These are phyloP conservation scores for Acorus gramineus DNA, from an alignment of 106 monocot species.

Conservation along the genomic window DNA sequence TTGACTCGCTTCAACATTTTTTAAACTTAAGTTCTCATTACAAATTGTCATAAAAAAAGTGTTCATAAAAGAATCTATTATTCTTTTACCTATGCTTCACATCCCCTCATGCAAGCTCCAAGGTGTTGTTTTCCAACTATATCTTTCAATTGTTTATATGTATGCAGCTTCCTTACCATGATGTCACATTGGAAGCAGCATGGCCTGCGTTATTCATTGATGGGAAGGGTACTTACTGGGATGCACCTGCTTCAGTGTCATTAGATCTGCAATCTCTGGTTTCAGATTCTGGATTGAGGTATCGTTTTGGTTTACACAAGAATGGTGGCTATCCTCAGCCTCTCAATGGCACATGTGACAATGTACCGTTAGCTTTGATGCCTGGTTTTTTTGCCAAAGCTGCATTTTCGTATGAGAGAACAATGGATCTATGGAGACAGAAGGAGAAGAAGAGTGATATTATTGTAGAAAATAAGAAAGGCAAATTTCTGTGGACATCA, in stretches of 20 bases:
- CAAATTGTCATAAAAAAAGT: too few species aligned
- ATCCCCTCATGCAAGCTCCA: not conserved
- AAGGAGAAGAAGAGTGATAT: constrained; percentile 18
- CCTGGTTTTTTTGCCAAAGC: constrained; percentile 78
- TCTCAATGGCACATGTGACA: constrained; percentile 21
- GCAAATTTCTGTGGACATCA: constrained; percentile 26
- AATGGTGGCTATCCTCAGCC: constrained; percentile 52
- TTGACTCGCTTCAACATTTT: too few species aligned
- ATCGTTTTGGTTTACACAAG: constrained; percentile 67
- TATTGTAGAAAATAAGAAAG: constrained; percentile 14
- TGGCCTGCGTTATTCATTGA: constrained; percentile 62
- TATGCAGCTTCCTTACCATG: constrained; percentile 68
- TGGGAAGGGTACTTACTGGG: constrained; percentile 65
- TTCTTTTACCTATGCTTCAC: too few species aligned
- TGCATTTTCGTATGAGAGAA: constrained; percentile 73
- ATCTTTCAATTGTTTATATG: not conserved
- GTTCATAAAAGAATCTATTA: too few species aligned
- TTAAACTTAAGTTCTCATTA: too few species aligned
- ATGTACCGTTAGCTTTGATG: constrained; percentile 38
- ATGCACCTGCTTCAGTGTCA: constrained; percentile 60
- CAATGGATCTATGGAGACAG: constrained; percentile 63
- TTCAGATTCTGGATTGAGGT: constrained; percentile 64
- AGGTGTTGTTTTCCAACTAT: not conserved
- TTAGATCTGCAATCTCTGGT: constrained; percentile 53
- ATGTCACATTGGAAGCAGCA: constrained; percentile 73